Percentiles rank a stretch among this genome's conserved stretches.
phyloP scores from a whole-genome alignment of 202 grass and related monocot genomes.

The Zoysia matrella region DNA sequence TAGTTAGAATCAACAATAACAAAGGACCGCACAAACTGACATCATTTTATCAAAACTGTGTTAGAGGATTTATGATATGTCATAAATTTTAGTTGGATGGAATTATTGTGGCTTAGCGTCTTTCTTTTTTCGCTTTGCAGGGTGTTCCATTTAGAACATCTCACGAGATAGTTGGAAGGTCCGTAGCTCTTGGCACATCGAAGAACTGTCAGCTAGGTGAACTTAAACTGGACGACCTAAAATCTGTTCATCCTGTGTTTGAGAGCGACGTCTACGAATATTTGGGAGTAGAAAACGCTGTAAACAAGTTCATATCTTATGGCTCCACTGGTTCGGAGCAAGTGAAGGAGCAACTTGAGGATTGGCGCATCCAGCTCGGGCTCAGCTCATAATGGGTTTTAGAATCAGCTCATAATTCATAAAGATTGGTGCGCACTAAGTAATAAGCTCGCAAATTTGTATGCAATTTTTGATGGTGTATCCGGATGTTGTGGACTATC shows the following conservation, averaged over 20 bases:
- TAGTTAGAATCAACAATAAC: not conserved
- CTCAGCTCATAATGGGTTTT: constrained; percentile 47
- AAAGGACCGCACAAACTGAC: not conserved
- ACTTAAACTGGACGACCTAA: constrained; percentile 65
- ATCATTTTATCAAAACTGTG: not conserved
- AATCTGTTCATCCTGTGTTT: constrained; percentile 53
- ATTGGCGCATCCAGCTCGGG: constrained; percentile 40
- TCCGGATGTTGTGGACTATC: constrained; percentile 29
- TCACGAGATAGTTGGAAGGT: constrained; percentile 89
- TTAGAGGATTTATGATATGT: not conserved
- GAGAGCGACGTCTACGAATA: constrained; percentile 46
- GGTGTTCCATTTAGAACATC: constrained; percentile 81
- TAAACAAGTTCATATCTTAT: constrained; percentile 89
- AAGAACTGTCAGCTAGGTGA: constrained; percentile 86
- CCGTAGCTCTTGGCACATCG: constrained; percentile 73
- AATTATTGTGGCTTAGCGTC: not conserved
- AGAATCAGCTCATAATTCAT: constrained; percentile 47
- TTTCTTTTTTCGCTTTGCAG: not conserved
- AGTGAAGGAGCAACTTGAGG: constrained; percentile 53
- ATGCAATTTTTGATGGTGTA: constrained; percentile 42
- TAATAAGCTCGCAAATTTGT: constrained; percentile 37
- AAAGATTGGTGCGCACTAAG: not conserved
- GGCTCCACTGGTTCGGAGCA: constrained; percentile 82
- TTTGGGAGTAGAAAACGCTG: constrained; percentile 81
- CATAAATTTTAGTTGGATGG: not conserved